Percentiles rank a stretch among this genome's conserved stretches.
phyloP scores from a whole-genome alignment of 352 stramenopile species.

The Pythium oligandrum region DNA sequence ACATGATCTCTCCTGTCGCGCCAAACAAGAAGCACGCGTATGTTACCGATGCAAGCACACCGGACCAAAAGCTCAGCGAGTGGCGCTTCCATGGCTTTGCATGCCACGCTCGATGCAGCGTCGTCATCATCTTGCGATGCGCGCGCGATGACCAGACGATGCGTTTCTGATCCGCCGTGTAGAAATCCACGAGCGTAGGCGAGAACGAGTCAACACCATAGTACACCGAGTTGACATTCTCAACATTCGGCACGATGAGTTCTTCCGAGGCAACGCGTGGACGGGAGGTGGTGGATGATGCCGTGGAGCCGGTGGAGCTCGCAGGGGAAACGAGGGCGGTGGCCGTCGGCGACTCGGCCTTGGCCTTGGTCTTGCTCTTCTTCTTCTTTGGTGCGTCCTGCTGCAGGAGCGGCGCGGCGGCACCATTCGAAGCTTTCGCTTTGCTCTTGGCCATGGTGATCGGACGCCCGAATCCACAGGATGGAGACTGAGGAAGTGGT shows the following conservation, averaged over 20 bases:
- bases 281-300: conserved; percentile 14
- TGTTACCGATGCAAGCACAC: conserved; percentile 44
- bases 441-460: conserved; percentile 16
- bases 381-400: conserved; percentile 25
- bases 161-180: conserved; percentile 79
- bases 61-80: conserved; percentile 75
- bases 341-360: background rate
- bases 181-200: conserved; percentile 82
- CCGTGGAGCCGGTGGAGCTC: conserved; percentile 16
- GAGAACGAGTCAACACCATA: conserved; percentile 85
- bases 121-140: conserved; percentile 89
- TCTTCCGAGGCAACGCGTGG: conserved; percentile 69
- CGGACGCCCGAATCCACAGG: background rate
- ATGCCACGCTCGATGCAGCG: conserved; percentile 72
- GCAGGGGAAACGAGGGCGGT: conserved; percentile 15
- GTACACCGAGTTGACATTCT: conserved; percentile 81
- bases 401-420: conserved; percentile 43
- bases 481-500: background rate
- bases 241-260: conserved; percentile 66
- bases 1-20: conserved; percentile 50
- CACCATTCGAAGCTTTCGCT: conserved; percentile 4
- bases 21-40: conserved; percentile 61
- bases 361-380: conserved; percentile 11
- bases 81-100: conserved; percentile 59
- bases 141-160: conserved; percentile 84